Conservation (phyloP, 345 rosid genomes). For the Salix koriyanagi region DNA sequence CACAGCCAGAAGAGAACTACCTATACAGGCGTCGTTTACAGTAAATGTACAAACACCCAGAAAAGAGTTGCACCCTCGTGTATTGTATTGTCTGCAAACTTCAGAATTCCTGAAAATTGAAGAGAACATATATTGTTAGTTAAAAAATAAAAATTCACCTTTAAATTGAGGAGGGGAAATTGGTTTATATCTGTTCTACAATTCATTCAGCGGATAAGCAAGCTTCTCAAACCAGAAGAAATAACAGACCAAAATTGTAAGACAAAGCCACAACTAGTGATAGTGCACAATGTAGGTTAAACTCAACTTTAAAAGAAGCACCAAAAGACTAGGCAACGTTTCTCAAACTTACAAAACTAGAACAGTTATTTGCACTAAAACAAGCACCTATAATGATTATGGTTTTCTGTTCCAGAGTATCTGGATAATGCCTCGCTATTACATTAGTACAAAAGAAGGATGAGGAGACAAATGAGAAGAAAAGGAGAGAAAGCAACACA, state of each 20-base stretch:
- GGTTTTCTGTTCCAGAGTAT: too few species aligned
- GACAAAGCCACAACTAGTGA: too few species aligned
- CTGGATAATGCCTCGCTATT: too few species aligned
- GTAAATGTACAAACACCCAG: neutral
- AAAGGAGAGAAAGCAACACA: neutral
- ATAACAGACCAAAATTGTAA: neutral
- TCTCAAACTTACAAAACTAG: too few species aligned
- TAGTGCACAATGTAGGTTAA: too few species aligned
- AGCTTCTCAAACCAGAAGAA: neutral
- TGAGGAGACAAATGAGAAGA: neutral
- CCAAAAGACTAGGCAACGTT: too few species aligned
- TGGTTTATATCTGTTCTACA: neutral
- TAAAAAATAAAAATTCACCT: neutral
- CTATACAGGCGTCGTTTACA: neutral
- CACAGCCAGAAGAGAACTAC: neutral
- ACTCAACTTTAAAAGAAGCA: too few species aligned
- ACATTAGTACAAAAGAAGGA: neutral
- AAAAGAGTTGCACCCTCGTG: neutral
- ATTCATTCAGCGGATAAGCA: neutral
- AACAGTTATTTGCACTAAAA: too few species aligned
- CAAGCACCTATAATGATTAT: too few species aligned
- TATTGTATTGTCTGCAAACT: neutral
- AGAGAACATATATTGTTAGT: neutral
- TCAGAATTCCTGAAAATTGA: conserved; percentile 2
- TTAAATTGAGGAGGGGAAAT: neutral